A percentile compares a stretch with the other conserved stretches of the same genome.
Evolutionary conservation across 352 stramenopile species (phyloP).

Genomic region (Phytophthora pinifolia): DNA sequence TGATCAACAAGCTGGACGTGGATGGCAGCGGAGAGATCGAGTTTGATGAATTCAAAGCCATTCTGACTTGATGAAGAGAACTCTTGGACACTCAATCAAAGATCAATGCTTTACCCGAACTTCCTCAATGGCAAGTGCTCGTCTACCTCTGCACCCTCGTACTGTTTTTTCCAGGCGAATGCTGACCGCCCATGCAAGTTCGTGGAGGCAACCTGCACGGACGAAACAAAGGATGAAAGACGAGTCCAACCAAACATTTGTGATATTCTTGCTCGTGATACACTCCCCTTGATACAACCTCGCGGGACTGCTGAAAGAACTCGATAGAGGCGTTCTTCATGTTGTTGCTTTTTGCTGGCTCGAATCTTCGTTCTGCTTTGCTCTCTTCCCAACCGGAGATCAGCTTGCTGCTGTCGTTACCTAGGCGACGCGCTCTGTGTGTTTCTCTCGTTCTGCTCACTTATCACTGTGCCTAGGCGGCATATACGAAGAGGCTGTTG

Average conservation of each 20-base stretch:
- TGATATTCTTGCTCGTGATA: conserved; percentile 27
- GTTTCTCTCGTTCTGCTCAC: not conserved
- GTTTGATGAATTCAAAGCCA: conserved; percentile 96
- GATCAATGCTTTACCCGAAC: too few species aligned
- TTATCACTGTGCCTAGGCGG: conserved; percentile 25
- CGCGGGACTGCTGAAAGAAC: conserved; percentile 1
- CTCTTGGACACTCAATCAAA: too few species aligned
- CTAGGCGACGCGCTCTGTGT: not conserved
- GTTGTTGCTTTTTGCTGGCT: conserved; percentile 14
- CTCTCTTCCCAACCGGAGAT: conserved; percentile 17
- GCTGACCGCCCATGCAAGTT: too few species aligned
- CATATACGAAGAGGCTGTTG: conserved; percentile 88
- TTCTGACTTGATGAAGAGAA: conserved; percentile 77
- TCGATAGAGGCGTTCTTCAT: conserved; percentile 16
- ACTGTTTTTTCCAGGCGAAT: too few species aligned
- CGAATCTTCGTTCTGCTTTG: conserved; percentile 6
- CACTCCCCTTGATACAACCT: conserved; percentile 25
- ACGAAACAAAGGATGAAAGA: not conserved
- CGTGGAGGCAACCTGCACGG: too few species aligned
- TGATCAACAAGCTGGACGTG: conserved; percentile 97
- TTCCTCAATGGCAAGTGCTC: too few species aligned
- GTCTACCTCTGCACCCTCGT: too few species aligned
- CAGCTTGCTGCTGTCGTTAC: too few species aligned
- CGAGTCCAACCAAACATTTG: conserved; percentile 2
- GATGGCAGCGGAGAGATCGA: conserved; percentile 95